phyloP scores from a whole-genome alignment of 768 basidiomycete genomes.

The Chiua virens region DNA sequence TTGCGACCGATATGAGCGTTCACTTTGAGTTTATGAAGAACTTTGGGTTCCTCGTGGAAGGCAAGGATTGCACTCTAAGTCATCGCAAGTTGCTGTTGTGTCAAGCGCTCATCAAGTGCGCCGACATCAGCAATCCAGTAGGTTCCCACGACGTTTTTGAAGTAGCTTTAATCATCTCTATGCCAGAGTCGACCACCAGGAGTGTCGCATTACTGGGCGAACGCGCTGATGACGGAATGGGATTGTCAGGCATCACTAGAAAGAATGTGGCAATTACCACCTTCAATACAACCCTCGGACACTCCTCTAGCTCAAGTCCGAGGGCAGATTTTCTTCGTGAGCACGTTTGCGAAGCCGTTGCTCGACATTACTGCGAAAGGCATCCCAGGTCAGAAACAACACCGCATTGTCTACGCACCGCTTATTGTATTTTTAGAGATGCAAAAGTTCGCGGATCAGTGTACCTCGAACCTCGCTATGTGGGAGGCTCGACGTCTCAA shows the following conservation, averaged over 20 bases:
- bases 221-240: constrained; percentile 90
- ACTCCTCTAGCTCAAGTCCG: constrained; percentile 65
- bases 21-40: constrained; percentile 82
- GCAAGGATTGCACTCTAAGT: constrained; percentile 38
- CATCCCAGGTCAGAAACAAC: constrained; percentile 60
- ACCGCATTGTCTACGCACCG: background rate
- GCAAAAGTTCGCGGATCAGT: constrained; percentile 62
- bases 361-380: constrained; percentile 72
- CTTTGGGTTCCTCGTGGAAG: constrained; percentile 51
- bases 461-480: constrained; percentile 62
- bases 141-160: constrained; percentile 33
- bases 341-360: constrained; percentile 78
- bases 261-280: constrained; percentile 67
- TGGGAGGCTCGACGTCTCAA: constrained; percentile 61
- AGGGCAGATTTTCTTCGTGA: constrained; percentile 89
- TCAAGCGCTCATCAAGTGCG: constrained; percentile 93
- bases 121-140: constrained; percentile 98
- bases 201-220: constrained; percentile 93
- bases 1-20: constrained; percentile 94
- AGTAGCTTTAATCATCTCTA: constrained; percentile 5
- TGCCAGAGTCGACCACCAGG: constrained; percentile 83
- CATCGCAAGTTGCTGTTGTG: constrained; percentile 70
- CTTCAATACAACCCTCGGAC: constrained; percentile 48
- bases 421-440: constrained; percentile 51
- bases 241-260: constrained; percentile 86